phyloP scores from a whole-genome alignment of 345 rosid species.

The Aquilaria sinensis region DNA sequence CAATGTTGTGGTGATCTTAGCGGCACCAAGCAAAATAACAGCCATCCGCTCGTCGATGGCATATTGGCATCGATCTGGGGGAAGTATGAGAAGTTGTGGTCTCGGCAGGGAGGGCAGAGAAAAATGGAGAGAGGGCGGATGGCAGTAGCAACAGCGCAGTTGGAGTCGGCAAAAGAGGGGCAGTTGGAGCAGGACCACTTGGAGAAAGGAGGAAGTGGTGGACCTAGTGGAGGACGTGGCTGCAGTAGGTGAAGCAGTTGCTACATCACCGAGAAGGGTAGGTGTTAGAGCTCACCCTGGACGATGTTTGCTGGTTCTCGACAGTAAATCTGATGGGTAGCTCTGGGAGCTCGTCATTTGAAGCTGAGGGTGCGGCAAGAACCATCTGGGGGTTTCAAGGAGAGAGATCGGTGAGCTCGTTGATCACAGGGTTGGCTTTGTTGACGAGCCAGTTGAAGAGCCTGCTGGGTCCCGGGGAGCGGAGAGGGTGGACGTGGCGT shows the following conservation, averaged over 20 bases:
- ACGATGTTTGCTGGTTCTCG: too few relatives aligned
- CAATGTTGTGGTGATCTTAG: slow-evolving; percentile 41
- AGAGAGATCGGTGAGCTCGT: too few relatives aligned
- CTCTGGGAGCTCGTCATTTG: too few relatives aligned
- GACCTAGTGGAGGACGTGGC: slow-evolving; percentile 44
- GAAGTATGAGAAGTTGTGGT: slow-evolving; percentile 43
- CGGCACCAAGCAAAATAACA: slow-evolving; percentile 45
- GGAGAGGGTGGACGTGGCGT: too few relatives aligned
- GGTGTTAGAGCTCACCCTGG: too few relatives aligned
- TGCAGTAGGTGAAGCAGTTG: slow-evolving; percentile 31
- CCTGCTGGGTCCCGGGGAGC: too few relatives aligned
- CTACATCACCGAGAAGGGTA: slow-evolving; percentile 24
- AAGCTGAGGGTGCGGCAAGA: too few relatives aligned
- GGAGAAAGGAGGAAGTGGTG: slow-evolving; percentile 38
- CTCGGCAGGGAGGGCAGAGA: slow-evolving; percentile 48
- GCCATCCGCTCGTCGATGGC: slow-evolving; percentile 40
- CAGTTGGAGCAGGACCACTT: slow-evolving; percentile 56
- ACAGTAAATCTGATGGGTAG: too few relatives aligned
- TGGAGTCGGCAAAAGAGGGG: slow-evolving; percentile 49
- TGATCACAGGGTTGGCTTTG: too few relatives aligned
- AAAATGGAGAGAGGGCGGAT: slow-evolving; percentile 48
- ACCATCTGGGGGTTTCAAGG: too few relatives aligned
- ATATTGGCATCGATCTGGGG: neutral
- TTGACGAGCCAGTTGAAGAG: too few relatives aligned
- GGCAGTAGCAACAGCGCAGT: slow-evolving; percentile 39